Conservation (phyloP, 1,139 yeast genomes). For the Debaryomycetaceae sp. region DNA sequence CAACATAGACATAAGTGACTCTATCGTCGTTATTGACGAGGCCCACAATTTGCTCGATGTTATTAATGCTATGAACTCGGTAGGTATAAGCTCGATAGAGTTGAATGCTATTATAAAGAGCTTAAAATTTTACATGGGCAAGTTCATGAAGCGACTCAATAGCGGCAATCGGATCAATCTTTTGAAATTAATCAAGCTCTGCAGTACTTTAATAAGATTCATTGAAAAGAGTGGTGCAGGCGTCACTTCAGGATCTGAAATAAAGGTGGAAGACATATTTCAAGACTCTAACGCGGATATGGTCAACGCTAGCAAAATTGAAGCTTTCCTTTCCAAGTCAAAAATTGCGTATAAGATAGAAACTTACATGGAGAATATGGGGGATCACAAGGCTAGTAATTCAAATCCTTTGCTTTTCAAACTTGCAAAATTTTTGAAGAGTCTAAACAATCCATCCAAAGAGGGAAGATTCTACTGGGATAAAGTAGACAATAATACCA, state of each 20-base stretch:
- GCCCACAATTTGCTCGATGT: slow-evolving; percentile 89
- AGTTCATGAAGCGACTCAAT: slow-evolving; percentile 61
- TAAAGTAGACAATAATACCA: slow-evolving; percentile 19
- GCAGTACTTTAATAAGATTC: slow-evolving; percentile 50
- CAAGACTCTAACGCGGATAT: slow-evolving; percentile 61
- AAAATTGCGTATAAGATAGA: slow-evolving; percentile 86
- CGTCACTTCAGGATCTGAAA: slow-evolving; percentile 50
- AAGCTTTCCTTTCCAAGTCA: slow-evolving; percentile 58
- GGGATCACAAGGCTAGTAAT: slow-evolving; percentile 8
- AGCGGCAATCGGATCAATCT: slow-evolving; percentile 74
- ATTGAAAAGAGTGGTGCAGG: slow-evolving; percentile 23
- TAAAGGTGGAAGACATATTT: slow-evolving; percentile 53
- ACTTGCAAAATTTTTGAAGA: slow-evolving; percentile 59
- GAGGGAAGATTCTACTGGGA: slow-evolving; percentile 84
- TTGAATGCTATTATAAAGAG: slow-evolving; percentile 42
- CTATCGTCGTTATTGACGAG: slow-evolving; percentile 82
- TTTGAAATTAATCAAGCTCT: slow-evolving; percentile 57
- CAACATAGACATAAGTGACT: slow-evolving; percentile 55
- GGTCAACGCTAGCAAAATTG: slow-evolving; percentile 67
- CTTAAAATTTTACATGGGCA: slow-evolving; percentile 52
- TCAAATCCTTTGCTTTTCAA: slow-evolving; percentile 64
- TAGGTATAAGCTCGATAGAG: slow-evolving; percentile 50
- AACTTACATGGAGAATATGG: slow-evolving; percentile 51
- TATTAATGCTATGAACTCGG: slow-evolving; percentile 66
- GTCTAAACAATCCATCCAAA: slow-evolving; percentile 67